These are phyloP conservation scores for Saccharomyces mikatae DNA, from an alignment of 805 yeast species.

Conservation along the genomic window DNA sequence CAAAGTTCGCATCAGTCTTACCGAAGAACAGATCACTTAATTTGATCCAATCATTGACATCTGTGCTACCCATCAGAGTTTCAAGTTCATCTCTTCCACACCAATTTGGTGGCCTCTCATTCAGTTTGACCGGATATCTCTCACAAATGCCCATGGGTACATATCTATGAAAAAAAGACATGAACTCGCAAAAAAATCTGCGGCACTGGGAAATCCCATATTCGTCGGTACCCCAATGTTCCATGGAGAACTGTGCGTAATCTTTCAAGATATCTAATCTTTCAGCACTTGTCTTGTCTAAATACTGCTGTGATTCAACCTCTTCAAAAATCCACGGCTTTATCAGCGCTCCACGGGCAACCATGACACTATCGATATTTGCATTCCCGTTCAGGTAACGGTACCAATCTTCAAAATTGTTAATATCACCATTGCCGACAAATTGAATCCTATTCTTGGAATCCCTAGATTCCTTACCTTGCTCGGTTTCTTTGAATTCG, in stretches of 20 bases:
- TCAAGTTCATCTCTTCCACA: conserved; percentile 88
- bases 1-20: conserved; percentile 64
- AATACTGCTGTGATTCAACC: conserved; percentile 75
- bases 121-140: conserved; percentile 76
- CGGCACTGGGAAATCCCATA: conserved; percentile 85
- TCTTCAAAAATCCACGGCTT: conserved; percentile 99
- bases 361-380: conserved; percentile 89
- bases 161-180: conserved; percentile 89
- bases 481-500: conserved; percentile 54
- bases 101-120: conserved; percentile 93
- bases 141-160: conserved; percentile 91
- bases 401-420: conserved; percentile 82
- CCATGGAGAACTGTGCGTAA: conserved; percentile 73
- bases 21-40: conserved; percentile 93
- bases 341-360: conserved; percentile 94
- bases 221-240: conserved; percentile 97
- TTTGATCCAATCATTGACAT: conserved; percentile 92
- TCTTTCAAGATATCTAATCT: conserved; percentile 66
- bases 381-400: conserved; percentile 47
- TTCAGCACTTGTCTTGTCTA: conserved; percentile 87
- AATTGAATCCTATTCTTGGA: conserved; percentile 58
- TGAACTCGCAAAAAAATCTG: conserved; percentile 86
- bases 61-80: conserved; percentile 75
- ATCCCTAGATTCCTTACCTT: conserved; percentile 50
- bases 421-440: conserved; percentile 92